Evolutionary conservation across 129 eudicot species (phyloP).

Genomic region (Flaveria robusta): DNA sequence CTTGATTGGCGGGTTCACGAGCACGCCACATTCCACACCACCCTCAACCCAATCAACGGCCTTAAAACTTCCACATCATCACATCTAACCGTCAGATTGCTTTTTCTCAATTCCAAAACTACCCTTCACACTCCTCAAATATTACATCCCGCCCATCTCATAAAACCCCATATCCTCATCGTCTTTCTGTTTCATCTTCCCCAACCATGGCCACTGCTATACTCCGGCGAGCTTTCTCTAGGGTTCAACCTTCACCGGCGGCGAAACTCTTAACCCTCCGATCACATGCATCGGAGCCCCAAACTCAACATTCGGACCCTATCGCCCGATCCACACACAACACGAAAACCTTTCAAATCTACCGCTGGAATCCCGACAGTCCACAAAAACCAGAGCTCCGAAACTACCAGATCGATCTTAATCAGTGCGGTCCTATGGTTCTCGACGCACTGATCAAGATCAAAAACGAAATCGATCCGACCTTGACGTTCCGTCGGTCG

Average conservation of each 20-base stretch:
- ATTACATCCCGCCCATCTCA: no score
- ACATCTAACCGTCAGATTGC: no score
- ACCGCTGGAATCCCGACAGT: conserved; percentile 81
- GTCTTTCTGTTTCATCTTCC: conserved; percentile 8
- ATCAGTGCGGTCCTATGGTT: conserved; percentile 87
- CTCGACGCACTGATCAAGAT: conserved; percentile 86
- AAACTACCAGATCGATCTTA: conserved; percentile 71
- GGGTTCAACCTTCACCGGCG: conserved; percentile 44
- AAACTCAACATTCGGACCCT: conserved; percentile 54
- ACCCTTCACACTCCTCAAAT: no score
- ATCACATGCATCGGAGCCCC: conserved; percentile 44
- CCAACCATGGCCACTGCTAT: conserved; percentile 58
- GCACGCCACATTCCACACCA: no score
- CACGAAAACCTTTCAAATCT: conserved; percentile 76
- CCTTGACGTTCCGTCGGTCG: conserved; percentile 87
- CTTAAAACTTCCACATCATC: no score
- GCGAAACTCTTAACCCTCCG: conserved; percentile 45
- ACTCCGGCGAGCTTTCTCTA: conserved; percentile 54
- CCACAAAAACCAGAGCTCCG: conserved; percentile 65
- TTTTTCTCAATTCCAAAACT: no score
- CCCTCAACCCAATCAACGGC: no score
- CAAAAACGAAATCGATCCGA: conserved; percentile 80
- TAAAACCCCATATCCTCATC: neutral
- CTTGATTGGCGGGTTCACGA: no score
- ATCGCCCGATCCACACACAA: conserved; percentile 23